Conservation (phyloP, 2,329 filamentous ascomycete species). For the Tolypocladium amazonense region DNA sequence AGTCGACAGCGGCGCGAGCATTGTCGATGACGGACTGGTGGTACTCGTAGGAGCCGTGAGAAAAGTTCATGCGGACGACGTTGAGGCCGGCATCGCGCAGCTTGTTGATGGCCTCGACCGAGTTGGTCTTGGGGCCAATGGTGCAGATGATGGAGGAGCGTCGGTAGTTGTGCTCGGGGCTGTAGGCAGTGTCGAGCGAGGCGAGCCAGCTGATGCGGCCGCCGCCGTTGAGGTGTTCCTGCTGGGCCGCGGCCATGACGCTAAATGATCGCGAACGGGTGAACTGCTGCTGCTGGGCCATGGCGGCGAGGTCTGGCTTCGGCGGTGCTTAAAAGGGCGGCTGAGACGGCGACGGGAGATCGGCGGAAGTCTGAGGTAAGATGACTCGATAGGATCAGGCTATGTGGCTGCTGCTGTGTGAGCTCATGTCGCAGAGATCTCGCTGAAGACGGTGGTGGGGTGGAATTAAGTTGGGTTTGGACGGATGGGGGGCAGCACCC, state of each 20-base stretch:
- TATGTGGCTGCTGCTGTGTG: background rate
- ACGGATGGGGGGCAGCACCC: background rate
- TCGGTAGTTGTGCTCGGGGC: conserved; percentile 81
- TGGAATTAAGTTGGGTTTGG: background rate
- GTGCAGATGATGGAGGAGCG: conserved; percentile 98
- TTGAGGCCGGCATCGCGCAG: conserved; percentile 88
- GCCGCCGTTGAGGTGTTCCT: conserved; percentile 77
- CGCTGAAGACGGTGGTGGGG: background rate
- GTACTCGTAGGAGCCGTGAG: conserved; percentile 72
- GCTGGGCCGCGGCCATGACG: conserved; percentile 53
- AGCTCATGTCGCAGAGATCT: background rate
- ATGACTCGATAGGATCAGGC: background rate
- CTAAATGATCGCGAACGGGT: conserved; percentile 22
- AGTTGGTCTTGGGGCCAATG: conserved; percentile 99
- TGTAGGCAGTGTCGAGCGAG: conserved; percentile 77
- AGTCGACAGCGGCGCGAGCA: conserved; percentile 73
- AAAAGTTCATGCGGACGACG: conserved; percentile 99
- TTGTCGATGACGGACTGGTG: conserved; percentile 98
- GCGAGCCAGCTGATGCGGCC: conserved; percentile 57
- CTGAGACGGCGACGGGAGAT: background rate
- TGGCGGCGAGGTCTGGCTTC: conserved; percentile 11
- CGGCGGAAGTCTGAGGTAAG: background rate
- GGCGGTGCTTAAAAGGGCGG: conserved; percentile 1
- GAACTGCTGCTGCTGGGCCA: conserved; percentile 19
- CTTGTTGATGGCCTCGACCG: conserved; percentile 89